phyloP scores from a whole-genome alignment of 345 rosid genomes.

The Conringia planisiliqua region DNA sequence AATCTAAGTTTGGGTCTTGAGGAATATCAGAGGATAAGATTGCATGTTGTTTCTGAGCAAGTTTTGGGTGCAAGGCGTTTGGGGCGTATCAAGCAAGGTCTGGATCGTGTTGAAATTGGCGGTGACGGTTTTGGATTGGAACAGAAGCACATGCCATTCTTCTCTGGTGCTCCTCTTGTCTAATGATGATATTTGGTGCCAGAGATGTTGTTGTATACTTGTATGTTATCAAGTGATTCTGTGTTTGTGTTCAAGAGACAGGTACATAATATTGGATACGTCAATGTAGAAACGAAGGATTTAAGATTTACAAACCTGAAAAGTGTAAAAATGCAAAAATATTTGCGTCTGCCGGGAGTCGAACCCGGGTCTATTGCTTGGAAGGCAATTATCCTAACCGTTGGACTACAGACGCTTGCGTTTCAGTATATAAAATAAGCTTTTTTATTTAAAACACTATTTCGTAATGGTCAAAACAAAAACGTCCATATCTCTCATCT shows the following conservation, averaged over 20 bases:
- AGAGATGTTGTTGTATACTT: neutral
- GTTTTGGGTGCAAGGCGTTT: constrained; percentile 51
- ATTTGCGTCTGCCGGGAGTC: constrained; percentile 82
- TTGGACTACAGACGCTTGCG: constrained; percentile 40
- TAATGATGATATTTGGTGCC: constrained; percentile 10
- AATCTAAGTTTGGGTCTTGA: constrained; percentile 51
- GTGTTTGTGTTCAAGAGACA: neutral
- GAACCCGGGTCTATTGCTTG: constrained; percentile 90
- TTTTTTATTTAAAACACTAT: neutral
- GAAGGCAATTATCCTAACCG: constrained; percentile 83
- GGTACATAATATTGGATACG: neutral
- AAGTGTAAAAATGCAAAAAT: neutral
- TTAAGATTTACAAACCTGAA: neutral
- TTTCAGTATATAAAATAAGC: neutral
- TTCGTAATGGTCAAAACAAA: neutral
- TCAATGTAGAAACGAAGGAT: neutral
- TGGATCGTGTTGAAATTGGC: constrained; percentile 37
- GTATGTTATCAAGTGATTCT: neutral
- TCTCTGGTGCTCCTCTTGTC: constrained; percentile 36
- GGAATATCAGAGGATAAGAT: constrained; percentile 60
- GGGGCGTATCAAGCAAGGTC: constrained; percentile 70
- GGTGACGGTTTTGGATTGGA: constrained; percentile 39
- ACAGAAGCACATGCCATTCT: constrained; percentile 62
- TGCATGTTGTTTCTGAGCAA: constrained; percentile 62
- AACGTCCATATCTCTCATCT: neutral